Percentiles rank a stretch among this genome's conserved stretches.
phyloP scores from a whole-genome alignment of 441 rosid genomes.

The Gossypium schwendimanii region DNA sequence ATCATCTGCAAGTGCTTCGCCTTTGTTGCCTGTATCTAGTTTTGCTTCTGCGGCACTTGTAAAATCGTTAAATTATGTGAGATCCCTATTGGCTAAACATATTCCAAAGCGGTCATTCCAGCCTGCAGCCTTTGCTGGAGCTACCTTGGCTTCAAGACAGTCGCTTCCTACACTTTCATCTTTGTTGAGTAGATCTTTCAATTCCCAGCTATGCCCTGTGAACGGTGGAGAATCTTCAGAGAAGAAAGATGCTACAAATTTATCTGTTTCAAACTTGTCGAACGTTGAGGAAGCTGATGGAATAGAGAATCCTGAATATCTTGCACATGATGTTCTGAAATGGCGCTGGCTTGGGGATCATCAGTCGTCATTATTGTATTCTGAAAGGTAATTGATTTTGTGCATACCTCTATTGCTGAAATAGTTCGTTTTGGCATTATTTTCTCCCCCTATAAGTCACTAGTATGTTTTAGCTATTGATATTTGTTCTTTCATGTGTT shows the following conservation, averaged over 20 bases:
- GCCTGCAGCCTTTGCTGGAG: slow-evolving; percentile 81
- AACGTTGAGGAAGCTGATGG: slow-evolving; percentile 55
- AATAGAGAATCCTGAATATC: slow-evolving; percentile 60
- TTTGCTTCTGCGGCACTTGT: slow-evolving; percentile 83
- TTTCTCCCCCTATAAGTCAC: not conserved
- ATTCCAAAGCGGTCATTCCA: slow-evolving; percentile 85
- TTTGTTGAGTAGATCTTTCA: slow-evolving; percentile 78
- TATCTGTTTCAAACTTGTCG: slow-evolving; percentile 60
- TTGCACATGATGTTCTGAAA: slow-evolving; percentile 70
- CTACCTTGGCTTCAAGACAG: slow-evolving; percentile 70
- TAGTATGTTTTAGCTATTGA: not conserved
- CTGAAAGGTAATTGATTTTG: slow-evolving; percentile 60
- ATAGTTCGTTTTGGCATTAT: not conserved
- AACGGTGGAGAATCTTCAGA: slow-evolving; percentile 58
- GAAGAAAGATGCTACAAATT: slow-evolving; percentile 49
- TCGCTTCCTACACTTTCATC: slow-evolving; percentile 72
- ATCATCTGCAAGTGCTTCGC: slow-evolving; percentile 42
- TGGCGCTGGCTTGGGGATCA: slow-evolving; percentile 89
- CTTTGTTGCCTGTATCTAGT: slow-evolving; percentile 72
- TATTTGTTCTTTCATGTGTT: not conserved
- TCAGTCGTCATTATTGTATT: slow-evolving; percentile 36
- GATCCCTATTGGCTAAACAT: slow-evolving; percentile 82
- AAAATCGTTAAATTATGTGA: slow-evolving; percentile 91
- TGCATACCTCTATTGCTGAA: not conserved
- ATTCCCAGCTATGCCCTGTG: slow-evolving; percentile 69